A percentile compares a stretch with the other conserved stretches of the same genome.
Evolutionary conservation across 2,329 filamentous ascomycete genomes (phyloP).

Genomic region (Fusarium cyanostomum): DNA sequence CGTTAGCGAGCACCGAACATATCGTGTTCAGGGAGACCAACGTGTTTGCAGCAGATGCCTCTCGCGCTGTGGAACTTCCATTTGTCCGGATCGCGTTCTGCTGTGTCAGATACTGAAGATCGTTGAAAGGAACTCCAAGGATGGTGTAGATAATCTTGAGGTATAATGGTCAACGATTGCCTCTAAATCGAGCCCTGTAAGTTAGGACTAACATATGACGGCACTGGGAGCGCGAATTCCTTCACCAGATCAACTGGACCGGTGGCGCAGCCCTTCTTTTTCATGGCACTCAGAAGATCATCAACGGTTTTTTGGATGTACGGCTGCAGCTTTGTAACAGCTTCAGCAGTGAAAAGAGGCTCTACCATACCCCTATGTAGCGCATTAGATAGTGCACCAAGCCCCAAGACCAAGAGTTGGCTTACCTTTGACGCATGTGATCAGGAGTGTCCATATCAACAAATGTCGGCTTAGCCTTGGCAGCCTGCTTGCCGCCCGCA

Average conservation of each 20-base stretch:
- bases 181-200: fast-evolving
- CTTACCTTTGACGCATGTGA: slow-evolving; percentile 56
- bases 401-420: neutral
- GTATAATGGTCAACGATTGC: fast-evolving
- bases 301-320: slow-evolving; percentile 58
- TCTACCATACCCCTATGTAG: slow-evolving; percentile 55
- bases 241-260: slow-evolving; percentile 57
- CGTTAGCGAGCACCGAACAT: too few species aligned
- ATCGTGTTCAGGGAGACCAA: slow-evolving; percentile 33
- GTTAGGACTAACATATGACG: slow-evolving; percentile 52
- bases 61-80: slow-evolving; percentile 57
- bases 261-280: slow-evolving; percentile 45
- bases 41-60: slow-evolving; percentile 57
- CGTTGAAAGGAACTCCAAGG: slow-evolving; percentile 58
- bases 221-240: slow-evolving; percentile 57
- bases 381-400: neutral
- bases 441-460: slow-evolving; percentile 61
- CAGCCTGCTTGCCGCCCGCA: slow-evolving; percentile 57
- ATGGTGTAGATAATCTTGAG: slow-evolving; percentile 59
- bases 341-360: slow-evolving; percentile 51
- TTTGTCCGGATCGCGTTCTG: slow-evolving; percentile 58
- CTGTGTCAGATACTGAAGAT: slow-evolving; percentile 57
- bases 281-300: slow-evolving; percentile 53
- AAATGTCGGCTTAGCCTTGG: slow-evolving; percentile 60
- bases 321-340: slow-evolving; percentile 53